Conservation (phyloP, 2,329 filamentous ascomycete genomes). For the Xylariaceae sp. region DNA sequence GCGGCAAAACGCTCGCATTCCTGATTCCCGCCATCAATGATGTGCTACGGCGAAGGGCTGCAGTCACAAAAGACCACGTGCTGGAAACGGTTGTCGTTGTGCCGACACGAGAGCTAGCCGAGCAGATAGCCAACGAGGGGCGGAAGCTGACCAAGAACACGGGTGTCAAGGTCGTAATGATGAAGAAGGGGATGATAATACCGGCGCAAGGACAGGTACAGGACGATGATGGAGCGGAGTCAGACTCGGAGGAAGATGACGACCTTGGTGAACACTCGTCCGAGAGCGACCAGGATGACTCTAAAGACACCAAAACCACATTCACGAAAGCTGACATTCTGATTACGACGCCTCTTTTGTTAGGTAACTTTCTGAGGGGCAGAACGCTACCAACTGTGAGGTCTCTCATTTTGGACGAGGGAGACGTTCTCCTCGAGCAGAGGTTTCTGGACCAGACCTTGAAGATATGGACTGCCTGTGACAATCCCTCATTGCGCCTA, state of each 20-base stretch:
- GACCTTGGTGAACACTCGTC: slow-evolving; percentile 28
- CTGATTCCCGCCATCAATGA: slow-evolving; percentile 79
- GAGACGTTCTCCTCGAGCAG: slow-evolving; percentile 80
- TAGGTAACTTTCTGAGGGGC: slow-evolving; percentile 66
- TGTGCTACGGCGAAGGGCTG: slow-evolving; percentile 54
- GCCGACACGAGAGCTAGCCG: slow-evolving; percentile 72
- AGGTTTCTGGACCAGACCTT: slow-evolving; percentile 86
- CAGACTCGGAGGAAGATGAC: slow-evolving; percentile 15
- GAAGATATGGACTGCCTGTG: slow-evolving; percentile 75
- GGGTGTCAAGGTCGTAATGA: slow-evolving; percentile 70
- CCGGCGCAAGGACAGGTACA: slow-evolving; percentile 37
- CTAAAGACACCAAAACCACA: slow-evolving; percentile 31
- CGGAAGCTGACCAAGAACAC: slow-evolving; percentile 74
- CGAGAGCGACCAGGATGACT: slow-evolving; percentile 35
- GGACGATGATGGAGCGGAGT: slow-evolving; percentile 21
- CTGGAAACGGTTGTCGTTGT: slow-evolving; percentile 67
- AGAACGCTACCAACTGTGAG: slow-evolving; percentile 60
- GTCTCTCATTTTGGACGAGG: slow-evolving; percentile 82
- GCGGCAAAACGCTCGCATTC: slow-evolving; percentile 93
- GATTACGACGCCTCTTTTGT: slow-evolving; percentile 71
- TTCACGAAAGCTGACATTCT: slow-evolving; percentile 71
- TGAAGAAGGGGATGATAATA: slow-evolving; percentile 79
- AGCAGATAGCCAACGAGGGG: slow-evolving; percentile 79
- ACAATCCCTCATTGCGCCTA: slow-evolving; percentile 61
- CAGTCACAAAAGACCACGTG: slow-evolving; percentile 42